Conservation (phyloP, 176 grass and related monocot genomes). For the Tillandsia fasciculata region DNA sequence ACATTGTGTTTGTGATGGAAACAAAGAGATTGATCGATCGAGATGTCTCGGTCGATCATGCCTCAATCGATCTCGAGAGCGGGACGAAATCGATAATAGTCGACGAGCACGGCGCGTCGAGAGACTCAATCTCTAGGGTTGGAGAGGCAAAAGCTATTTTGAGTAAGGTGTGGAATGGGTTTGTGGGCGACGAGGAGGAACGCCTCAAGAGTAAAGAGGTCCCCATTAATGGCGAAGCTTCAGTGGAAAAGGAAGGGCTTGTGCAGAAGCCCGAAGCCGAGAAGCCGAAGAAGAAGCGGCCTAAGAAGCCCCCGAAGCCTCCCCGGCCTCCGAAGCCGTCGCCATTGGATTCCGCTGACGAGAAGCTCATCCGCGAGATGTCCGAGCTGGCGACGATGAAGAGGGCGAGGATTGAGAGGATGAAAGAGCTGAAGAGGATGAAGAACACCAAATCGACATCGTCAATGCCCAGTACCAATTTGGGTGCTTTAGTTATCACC, state of each 20-base stretch:
- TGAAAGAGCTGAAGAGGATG: slow-evolving; percentile 91
- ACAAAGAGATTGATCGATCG: slow-evolving; percentile 21
- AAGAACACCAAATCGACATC: slow-evolving; percentile 63
- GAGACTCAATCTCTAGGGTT: not conserved
- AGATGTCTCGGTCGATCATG: slow-evolving; percentile 31
- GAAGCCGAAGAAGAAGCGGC: slow-evolving; percentile 68
- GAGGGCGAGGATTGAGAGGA: slow-evolving; percentile 76
- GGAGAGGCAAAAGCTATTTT: slow-evolving; percentile 12
- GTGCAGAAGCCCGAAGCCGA: slow-evolving; percentile 36
- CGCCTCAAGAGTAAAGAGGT: slow-evolving; percentile 27
- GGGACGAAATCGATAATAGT: slow-evolving; percentile 29
- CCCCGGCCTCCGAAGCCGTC: slow-evolving; percentile 48
- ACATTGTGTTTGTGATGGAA: slow-evolving; percentile 38
- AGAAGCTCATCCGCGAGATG: slow-evolving; percentile 75
- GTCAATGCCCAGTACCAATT: slow-evolving; percentile 25
- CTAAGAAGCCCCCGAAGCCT: slow-evolving; percentile 65
- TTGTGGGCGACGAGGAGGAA: slow-evolving; percentile 7
- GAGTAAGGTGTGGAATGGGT: slow-evolving; percentile 25
- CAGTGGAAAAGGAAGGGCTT: slow-evolving; percentile 34
- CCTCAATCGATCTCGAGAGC: slow-evolving; percentile 61
- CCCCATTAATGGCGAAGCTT: slow-evolving; percentile 22
- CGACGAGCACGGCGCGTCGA: slow-evolving; percentile 13
- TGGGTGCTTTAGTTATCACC: slow-evolving; percentile 65
- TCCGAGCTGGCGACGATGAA: slow-evolving; percentile 73
- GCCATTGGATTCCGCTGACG: slow-evolving; percentile 57